Evolutionary conservation across 2,329 filamentous ascomycete species (phyloP).

Genomic region (Shiraia sp.): DNA sequence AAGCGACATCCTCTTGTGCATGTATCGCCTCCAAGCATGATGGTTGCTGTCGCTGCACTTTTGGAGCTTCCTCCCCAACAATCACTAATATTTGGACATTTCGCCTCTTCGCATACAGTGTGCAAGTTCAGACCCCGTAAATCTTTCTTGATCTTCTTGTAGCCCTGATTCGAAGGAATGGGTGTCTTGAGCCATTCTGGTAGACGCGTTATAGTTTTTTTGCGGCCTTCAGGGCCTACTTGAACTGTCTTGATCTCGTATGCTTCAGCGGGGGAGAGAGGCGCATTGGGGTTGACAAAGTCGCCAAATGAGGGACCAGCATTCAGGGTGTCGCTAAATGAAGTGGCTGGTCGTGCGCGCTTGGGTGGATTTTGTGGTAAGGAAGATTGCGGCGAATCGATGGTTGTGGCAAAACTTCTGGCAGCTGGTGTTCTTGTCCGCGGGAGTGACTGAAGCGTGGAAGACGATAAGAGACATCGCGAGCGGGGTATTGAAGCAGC

Average conservation of each 20-base stretch:
- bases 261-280: conserved; percentile 54
- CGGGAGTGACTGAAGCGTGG: conserved; percentile 20
- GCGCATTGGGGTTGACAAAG: conserved; percentile 57
- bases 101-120: conserved; percentile 96
- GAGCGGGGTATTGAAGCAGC: conserved; percentile 37
- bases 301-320: conserved; percentile 66
- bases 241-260: conserved; percentile 65
- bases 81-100: conserved; percentile 96
- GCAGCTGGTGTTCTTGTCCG: conserved; percentile 16
- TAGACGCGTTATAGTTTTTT: conserved; percentile 72
- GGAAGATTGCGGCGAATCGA: conserved; percentile 28
- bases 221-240: conserved; percentile 63
- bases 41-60: conserved; percentile 90
- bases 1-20: conserved; percentile 96
- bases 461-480: conserved; percentile 33
- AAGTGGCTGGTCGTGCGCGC: conserved; percentile 51
- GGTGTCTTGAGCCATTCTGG: conserved; percentile 96
- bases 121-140: conserved; percentile 86
- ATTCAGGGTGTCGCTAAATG: conserved; percentile 67
- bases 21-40: conserved; percentile 99
- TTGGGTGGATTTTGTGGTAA: conserved; percentile 27
- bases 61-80: conserved; percentile 95
- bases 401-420: conserved; percentile 40
- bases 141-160: conserved; percentile 93
- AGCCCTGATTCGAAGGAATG: conserved; percentile 83